Base-by-base conservation (phyloP, 2,329 filamentous ascomycete species). In the Neonectria neomacrospora region DNA sequence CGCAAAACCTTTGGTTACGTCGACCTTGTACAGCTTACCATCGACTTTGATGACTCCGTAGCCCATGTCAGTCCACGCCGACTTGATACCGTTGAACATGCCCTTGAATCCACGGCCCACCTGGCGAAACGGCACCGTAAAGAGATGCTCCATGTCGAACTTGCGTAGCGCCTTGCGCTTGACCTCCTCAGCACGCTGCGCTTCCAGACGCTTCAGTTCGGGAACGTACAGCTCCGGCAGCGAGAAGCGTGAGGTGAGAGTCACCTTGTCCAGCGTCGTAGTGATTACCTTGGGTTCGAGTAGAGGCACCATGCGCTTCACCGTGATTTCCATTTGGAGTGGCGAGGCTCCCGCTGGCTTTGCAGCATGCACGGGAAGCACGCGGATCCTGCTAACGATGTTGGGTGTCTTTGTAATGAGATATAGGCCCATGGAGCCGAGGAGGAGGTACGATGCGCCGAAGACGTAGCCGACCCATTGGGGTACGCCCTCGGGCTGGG, bases 381-480 rank as follows among this genome's bases (percentile, higher is more conserved):
- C 81, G 30, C 83, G 84, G 72, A 91, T 87, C 42, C 77, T 78
- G 56, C 82, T 82, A 67, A 93, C 83, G 52, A 92, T 81, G 55
- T 83, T 82, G 26, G 81, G 76, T 7, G 89, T 86, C 71, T 87
- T 85, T 59, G 85, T 73, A 45, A 90, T 74, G 68, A 91, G 86
- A 65, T 85, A 85, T 48, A 83, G 83, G 63, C 88, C 90, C 75
- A 90, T 82, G 41, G 79, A 80, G 56, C 81, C 85, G 80, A 91
- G 88, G 59, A 86, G 74, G 50, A 90, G 71, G 74, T 87, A 89
- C 47, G 90, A 81, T 44, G 83, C 80, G 42, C 81, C 84, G 69
- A 88, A 90, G 10, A 85, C 81, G 64, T 82, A 78, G 41, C 86
- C 82, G 18, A 90, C 83, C 85, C 86, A 91, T 70, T 77, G 78